Evolutionary conservation across 176 grass and related monocot species (phyloP), one percentile per base, ranked within the genome.

Genomic region (Juncus effusus): DNA sequence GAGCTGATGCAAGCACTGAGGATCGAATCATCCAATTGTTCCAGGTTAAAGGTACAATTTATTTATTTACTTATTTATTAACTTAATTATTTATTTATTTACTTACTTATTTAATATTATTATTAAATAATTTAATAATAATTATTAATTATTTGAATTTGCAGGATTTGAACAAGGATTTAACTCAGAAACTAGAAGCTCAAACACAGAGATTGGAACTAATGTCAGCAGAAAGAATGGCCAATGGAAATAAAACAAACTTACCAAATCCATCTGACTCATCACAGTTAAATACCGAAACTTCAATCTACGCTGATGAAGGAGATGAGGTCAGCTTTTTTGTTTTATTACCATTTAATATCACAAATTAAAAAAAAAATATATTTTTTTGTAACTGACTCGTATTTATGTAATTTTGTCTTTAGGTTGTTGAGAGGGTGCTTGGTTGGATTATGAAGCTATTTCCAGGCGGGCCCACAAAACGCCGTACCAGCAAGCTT

Each of bases 381-480:
- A 50, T 40, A n/a, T 40, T 41, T 60, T 9, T 36, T 16, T 60
- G 5, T 4, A 37, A 45, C 12, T 52, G 36, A 10, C 10, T 4
- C 3, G 2, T 56, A 41, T 40, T 59, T 59, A 72, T 36, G 7
- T 41, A 59, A 72, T 47, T 28, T 28, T 28, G 68, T 47, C 40
- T 75, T 3, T 74, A 99, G 95, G 95, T 94, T 16, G 95, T 99
- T 1, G 95, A 90, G 69, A 78, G 89, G 65, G 95, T 99, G 62
- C 78, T 99, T 69, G 86, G 89, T 66, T 99, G 95, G 95, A 90
- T 99, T 80, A 94, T 94, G 80, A 99, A 90, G 78, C 95, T 99
- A 60, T 99, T 99, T 72, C 95, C 95, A 50, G 86, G 86, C 61
- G 89, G 95, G 4, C 86, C 86, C 2, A 61, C 81, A 64, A 99